These are phyloP conservation scores for Fusarium sambucinum DNA, from an alignment of 2,329 filamentous ascomycete species.

Conservation along the genomic window DNA sequence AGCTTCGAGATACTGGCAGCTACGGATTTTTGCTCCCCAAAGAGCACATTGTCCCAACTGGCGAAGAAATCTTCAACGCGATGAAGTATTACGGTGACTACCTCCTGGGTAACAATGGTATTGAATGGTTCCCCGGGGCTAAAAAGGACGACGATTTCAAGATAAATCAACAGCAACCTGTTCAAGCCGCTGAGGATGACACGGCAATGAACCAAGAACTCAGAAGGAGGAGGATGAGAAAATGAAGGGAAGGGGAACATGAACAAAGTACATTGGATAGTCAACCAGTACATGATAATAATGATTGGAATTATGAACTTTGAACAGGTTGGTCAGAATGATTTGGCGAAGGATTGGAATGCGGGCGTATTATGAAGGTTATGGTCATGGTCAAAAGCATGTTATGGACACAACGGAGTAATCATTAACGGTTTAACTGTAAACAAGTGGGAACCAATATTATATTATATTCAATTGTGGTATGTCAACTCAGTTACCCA, in stretches of 20 bases:
- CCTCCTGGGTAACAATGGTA: constrained; percentile 76
- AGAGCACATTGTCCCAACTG: constrained; percentile 88
- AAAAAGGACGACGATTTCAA: constrained; percentile 42
- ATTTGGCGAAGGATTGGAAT: constrained; percentile 16
- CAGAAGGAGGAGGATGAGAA: constrained; percentile 47
- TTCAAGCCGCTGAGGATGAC: constrained; percentile 27
- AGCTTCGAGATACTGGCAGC: constrained; percentile 90
- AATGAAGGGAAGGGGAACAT: constrained; percentile 34
- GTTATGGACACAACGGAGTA: constrained; percentile 26
- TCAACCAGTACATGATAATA: constrained; percentile 19
- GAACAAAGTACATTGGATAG: constrained; percentile 9
- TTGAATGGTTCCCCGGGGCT: constrained; percentile 59
- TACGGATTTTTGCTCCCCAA: constrained; percentile 93
- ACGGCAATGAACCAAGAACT: constrained; percentile 47
- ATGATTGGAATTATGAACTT: constrained; percentile 35
- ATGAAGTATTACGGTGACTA: constrained; percentile 88
- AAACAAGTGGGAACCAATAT: constrained; percentile 23
- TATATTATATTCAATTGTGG: constrained; percentile 2
- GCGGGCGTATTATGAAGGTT: constrained; percentile 38
- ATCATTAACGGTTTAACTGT: constrained; percentile 23
- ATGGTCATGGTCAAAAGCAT: constrained; percentile 31
- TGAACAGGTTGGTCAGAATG: constrained; percentile 12
- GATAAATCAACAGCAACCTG: constrained; percentile 8
- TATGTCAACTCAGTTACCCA: constrained; percentile 46
- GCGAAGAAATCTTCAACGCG: constrained; percentile 86